Base-by-base conservation (phyloP, 805 yeast species). In the Metschnikowia cubensis region DNA sequence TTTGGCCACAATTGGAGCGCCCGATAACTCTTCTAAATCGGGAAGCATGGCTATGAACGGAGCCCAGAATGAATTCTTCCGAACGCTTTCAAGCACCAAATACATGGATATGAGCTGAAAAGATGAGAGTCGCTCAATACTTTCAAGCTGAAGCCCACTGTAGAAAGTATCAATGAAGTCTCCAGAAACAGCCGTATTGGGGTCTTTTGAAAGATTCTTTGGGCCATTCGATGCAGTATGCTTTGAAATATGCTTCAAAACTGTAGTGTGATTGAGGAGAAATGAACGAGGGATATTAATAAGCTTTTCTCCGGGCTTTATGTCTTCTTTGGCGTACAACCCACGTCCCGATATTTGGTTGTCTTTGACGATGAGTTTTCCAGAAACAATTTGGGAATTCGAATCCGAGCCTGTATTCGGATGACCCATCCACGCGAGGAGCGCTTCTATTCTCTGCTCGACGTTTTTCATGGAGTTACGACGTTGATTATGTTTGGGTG, bases 21-120 rank as follows among this genome's bases (percentile, higher is more conserved):
- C 54, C 0, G 57, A 56, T 48, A 89, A 77, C 38, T 85, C 90
- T 0, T 67, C 61, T 13, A 70, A 51, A 0, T 69, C 60, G 0
- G 97, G 96, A 50, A 89, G 73, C 55, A 81, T 77, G 33, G 76
- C 74, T 10, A 88, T 64, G 62, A 88, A 88, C 0, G 89, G 88
- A 38, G 64, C 61, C 95, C 95, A 89, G 59, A 74, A 82, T 1
- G 86, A 80, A 0, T 49, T 39, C 1, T 61, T 65, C 44, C 84
- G 62, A 35, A 59, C 59, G 2, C 49, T 55, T 55, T 83, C 87
- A 14, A 79, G 59, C 4, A 70, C 63, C 2, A 83, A 48, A 56
- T 72, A 86, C 49, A 85, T 57, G 0, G 81, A 58, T 6, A 84
- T 56, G 35, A 85, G 59, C 63, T 85, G 91, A 60, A 84, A 82